phyloP scores from a whole-genome alignment of 495 filamentous ascomycete genomes.

The Neurospora sp. region DNA sequence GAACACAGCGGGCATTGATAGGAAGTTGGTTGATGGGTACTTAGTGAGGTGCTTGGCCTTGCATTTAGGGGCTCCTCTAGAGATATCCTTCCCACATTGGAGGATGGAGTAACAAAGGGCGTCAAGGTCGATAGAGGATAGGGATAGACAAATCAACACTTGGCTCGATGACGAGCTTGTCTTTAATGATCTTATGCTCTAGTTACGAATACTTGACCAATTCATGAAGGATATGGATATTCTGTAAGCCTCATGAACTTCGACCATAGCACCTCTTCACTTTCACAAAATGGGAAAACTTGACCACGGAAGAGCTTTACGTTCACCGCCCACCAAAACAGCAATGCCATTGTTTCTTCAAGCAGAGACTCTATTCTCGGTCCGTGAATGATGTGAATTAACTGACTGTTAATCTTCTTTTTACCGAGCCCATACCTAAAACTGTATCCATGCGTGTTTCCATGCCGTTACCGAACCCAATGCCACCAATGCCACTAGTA shows the following conservation, averaged over 20 bases:
- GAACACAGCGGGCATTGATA: neutral
- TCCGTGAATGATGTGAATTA: neutral
- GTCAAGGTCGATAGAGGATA: neutral
- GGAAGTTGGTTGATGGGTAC: neutral
- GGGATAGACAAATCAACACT: neutral
- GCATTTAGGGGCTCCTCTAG: neutral
- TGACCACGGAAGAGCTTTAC: too few species aligned
- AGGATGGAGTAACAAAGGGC: neutral
- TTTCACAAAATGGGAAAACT: neutral
- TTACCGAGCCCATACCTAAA: neutral
- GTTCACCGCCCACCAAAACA: neutral
- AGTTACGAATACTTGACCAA: neutral
- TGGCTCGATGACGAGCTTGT: neutral
- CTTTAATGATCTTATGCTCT: neutral
- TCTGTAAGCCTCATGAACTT: neutral
- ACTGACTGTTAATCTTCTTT: neutral
- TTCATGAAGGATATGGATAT: too few species aligned
- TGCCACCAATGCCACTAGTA: neutral
- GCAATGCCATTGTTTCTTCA: neutral
- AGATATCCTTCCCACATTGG: neutral
- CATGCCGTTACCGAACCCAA: neutral
- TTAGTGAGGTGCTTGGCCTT: neutral
- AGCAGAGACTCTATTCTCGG: neutral
- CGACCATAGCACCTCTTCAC: neutral
- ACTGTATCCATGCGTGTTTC: neutral